phyloP scores from a whole-genome alignment of 169 alveolate genomes.

The Plasmodium vivax region DNA sequence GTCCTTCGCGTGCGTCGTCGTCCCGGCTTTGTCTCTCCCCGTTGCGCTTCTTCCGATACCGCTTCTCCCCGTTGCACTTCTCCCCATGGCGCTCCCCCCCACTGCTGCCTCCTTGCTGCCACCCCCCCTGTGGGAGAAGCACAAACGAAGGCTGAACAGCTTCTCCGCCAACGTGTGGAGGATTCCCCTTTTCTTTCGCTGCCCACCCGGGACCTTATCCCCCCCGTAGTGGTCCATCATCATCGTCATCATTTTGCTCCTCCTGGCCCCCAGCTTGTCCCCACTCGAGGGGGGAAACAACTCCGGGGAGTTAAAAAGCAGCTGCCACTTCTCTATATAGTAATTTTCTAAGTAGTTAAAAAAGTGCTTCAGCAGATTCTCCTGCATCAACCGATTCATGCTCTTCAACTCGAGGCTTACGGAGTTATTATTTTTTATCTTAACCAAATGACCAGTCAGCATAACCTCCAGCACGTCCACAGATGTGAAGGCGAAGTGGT shows the following conservation, averaged over 20 bases:
- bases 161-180: not conserved
- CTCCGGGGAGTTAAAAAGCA: not conserved
- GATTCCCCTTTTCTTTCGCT: not conserved
- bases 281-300: not conserved
- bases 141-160: not conserved
- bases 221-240: not conserved
- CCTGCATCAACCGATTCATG: conserved; percentile 46
- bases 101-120: not conserved
- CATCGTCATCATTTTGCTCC: not conserved
- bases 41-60: not conserved
- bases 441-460: conserved; percentile 71
- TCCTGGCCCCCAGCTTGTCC: not conserved
- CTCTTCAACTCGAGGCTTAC: conserved; percentile 28
- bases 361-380: conserved; percentile 51
- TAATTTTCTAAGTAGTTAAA: conserved; percentile 70
- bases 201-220: not conserved
- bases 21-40: not conserved
- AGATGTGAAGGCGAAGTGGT: conserved; percentile 25
- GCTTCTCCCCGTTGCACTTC: not conserved
- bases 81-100: not conserved
- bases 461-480: conserved; percentile 61
- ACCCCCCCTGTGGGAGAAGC: not conserved
- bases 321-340: conserved; percentile 50
- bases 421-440: conserved; percentile 61
- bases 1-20: not conserved